Percentiles rank a stretch among this genome's conserved stretches.
Conservation (phyloP, 2,329 filamentous ascomycete species). For the Penicillium sp. region DNA sequence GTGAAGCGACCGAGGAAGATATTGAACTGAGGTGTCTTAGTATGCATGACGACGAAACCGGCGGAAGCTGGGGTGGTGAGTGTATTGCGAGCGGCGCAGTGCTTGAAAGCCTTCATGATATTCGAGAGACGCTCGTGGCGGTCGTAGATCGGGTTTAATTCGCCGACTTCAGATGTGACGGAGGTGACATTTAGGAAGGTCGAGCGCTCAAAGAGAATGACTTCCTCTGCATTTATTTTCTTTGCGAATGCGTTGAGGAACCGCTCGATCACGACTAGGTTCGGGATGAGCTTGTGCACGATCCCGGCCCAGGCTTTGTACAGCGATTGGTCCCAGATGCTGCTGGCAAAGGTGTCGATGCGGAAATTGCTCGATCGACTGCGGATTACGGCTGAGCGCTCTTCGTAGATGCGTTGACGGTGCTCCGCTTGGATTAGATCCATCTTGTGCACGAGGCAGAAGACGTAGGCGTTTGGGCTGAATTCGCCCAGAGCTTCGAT, state of each 20-base stretch:
- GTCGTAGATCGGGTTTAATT: slow-evolving; percentile 82
- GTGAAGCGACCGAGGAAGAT: slow-evolving; percentile 95
- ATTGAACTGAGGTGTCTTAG: slow-evolving; percentile 67
- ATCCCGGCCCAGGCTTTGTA: slow-evolving; percentile 99
- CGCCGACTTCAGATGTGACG: slow-evolving; percentile 73
- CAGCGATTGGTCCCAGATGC: slow-evolving; percentile 96
- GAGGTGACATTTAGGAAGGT: slow-evolving; percentile 96
- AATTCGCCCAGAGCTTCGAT: slow-evolving; percentile 85
- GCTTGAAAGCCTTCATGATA: slow-evolving; percentile 98
- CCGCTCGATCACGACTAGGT: slow-evolving; percentile 80
- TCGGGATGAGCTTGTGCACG: slow-evolving; percentile 96
- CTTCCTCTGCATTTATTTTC: slow-evolving; percentile 87
- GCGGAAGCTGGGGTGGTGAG: slow-evolving; percentile 45
- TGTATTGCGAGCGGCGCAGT: slow-evolving; percentile 55
- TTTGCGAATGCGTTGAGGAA: slow-evolving; percentile 80
- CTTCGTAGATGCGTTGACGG: slow-evolving; percentile 79
- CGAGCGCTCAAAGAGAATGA: slow-evolving; percentile 90
- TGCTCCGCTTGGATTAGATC: slow-evolving; percentile 82
- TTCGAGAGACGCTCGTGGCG: slow-evolving; percentile 93
- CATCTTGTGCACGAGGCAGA: slow-evolving; percentile 98
- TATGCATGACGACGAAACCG: slow-evolving; percentile 48
- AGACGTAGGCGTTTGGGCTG: slow-evolving; percentile 77
- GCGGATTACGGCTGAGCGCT: slow-evolving; percentile 74
- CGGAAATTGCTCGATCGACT: slow-evolving; percentile 71
- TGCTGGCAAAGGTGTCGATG: slow-evolving; percentile 87